Evolutionary conservation across 306 rosid species (phyloP).

Genomic region (Lupinus albus): DNA sequence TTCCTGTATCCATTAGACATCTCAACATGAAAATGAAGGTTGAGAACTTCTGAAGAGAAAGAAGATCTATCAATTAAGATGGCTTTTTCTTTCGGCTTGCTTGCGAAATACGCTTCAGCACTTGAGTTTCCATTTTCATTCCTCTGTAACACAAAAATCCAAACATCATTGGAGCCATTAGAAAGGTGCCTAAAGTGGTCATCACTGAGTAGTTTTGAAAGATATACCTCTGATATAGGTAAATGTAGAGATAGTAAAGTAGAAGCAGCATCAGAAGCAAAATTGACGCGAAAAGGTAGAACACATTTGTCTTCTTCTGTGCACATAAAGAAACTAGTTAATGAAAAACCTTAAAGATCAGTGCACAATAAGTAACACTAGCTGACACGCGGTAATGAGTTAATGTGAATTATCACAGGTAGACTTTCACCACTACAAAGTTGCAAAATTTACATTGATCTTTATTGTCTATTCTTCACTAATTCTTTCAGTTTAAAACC

Average conservation of each 20-base stretch:
- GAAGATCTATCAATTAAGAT: conserved; percentile 39
- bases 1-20: conserved; percentile 9
- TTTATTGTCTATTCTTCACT: not conserved
- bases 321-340: conserved; percentile 30
- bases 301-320: conserved; percentile 60
- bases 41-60: conserved; percentile 29
- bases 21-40: conserved; percentile 24
- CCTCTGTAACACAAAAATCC: conserved; percentile 56
- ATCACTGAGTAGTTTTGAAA: conserved; percentile 11
- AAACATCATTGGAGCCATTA: conserved; percentile 21
- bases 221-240: conserved; percentile 66
- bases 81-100: conserved; percentile 69
- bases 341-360: conserved; percentile 1
- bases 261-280: conserved; percentile 55
- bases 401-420: conserved; percentile 2
- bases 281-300: conserved; percentile 59
- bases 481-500: conserved; percentile 5
- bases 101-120: conserved; percentile 62
- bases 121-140: conserved; percentile 53
- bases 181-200: conserved; percentile 30
- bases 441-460: not conserved
- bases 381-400: conserved; percentile 4
- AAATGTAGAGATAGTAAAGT: conserved; percentile 63
- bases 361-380: not conserved
- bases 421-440: conserved; percentile 19